Percentiles rank a stretch among this genome's conserved stretches.
Evolutionary conservation across 176 grass and related monocot genomes (phyloP).

Genomic region (Saccharum spontaneum): DNA sequence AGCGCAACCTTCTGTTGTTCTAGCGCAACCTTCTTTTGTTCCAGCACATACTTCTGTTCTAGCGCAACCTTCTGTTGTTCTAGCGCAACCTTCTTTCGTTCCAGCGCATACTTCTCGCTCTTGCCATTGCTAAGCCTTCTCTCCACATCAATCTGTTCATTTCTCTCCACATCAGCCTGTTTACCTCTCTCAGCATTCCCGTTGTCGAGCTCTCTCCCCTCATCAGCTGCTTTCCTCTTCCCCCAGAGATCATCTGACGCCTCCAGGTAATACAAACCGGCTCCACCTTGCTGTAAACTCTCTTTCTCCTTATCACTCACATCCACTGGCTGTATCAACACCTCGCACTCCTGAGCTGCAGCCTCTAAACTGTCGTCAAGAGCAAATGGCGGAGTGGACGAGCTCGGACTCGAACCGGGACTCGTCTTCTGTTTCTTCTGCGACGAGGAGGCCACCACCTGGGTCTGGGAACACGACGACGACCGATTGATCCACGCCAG

Average conservation of each 20-base stretch:
- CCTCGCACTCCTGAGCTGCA: neutral
- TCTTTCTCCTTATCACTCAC: neutral
- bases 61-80: slow-evolving; percentile 10
- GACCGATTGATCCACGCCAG: neutral
- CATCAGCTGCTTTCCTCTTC: neutral
- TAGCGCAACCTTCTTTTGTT: neutral
- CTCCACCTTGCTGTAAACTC: neutral
- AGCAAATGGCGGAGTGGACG: neutral
- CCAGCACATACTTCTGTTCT: neutral
- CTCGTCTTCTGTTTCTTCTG: slow-evolving; percentile 6
- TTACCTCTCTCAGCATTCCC: neutral
- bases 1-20: slow-evolving; percentile 3
- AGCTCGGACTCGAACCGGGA: neutral
- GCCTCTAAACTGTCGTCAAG: neutral
- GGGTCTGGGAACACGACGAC: neutral
- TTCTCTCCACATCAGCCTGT: neutral
- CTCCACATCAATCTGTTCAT: too few species aligned
- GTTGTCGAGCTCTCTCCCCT: neutral
- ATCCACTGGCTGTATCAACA: neutral
- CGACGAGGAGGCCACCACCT: neutral
- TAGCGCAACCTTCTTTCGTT: neutral
- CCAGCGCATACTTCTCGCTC: neutral
- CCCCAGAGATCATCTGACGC: neutral
- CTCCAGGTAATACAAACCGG: neutral
- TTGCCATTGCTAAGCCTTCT: neutral